Evolutionary conservation across 305 asterid species (phyloP).

Genomic region (Striga hermonthica): DNA sequence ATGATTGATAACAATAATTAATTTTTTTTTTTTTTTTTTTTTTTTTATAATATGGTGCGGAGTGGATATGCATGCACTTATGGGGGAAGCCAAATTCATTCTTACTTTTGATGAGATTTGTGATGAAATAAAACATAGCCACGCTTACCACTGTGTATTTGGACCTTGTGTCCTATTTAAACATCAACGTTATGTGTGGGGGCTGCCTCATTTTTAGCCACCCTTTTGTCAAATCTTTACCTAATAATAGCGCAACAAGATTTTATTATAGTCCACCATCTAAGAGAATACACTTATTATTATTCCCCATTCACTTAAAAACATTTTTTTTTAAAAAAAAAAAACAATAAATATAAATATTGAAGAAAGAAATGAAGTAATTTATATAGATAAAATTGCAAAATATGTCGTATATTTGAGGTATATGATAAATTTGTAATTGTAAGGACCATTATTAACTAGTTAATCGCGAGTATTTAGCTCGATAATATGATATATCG

Average conservation of each 20-base stretch:
- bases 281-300: background rate
- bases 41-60: conserved; percentile 16
- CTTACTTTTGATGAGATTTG: conserved; percentile 19
- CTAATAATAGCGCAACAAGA: background rate
- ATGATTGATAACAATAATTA: background rate
- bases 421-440: too few relatives aligned
- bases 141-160: conserved; percentile 31
- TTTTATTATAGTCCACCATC: background rate
- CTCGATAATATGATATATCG: too few relatives aligned
- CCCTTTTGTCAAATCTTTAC: background rate
- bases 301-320: background rate
- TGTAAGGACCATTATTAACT: too few relatives aligned
- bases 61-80: conserved; percentile 19
- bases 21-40: background rate
- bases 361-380: background rate
- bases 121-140: conserved; percentile 8
- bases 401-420: background rate
- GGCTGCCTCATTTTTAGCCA: conserved; percentile 11
- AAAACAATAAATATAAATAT: background rate
- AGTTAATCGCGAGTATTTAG: too few relatives aligned
- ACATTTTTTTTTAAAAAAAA: background rate
- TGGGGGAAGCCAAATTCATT: conserved; percentile 20
- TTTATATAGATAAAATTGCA: background rate
- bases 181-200: conserved; percentile 15
- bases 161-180: conserved; percentile 27